Percentiles rank a stretch among this genome's conserved stretches.
Conservation (phyloP, 2,329 filamentous ascomycete species). For the Aureobasidium sp. region DNA sequence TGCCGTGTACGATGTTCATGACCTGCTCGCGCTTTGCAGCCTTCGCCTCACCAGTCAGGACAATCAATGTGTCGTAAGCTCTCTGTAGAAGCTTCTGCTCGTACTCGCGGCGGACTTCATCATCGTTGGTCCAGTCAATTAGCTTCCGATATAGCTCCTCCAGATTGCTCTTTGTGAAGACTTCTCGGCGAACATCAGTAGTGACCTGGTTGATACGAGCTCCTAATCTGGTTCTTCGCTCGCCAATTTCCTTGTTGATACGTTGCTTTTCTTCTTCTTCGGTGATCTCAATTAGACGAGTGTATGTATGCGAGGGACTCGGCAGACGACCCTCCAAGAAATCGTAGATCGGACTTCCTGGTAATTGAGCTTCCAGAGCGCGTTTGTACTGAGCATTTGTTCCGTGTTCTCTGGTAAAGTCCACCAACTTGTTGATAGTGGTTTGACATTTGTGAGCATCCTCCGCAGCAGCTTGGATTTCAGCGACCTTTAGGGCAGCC, state of each 20-base stretch:
- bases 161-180: constrained; percentile 68
- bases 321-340: constrained; percentile 78
- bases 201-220: constrained; percentile 79
- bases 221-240: constrained; percentile 79
- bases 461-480: constrained; percentile 61
- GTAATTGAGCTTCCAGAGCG: constrained; percentile 69
- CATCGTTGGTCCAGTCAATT: constrained; percentile 85
- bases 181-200: constrained; percentile 77
- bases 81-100: constrained; percentile 85
- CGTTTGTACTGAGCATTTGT: constrained; percentile 66
- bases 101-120: constrained; percentile 72
- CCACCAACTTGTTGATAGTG: constrained; percentile 71
- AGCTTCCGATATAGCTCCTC: constrained; percentile 73
- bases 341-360: constrained; percentile 71
- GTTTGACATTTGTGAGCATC: constrained; percentile 53
- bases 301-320: constrained; percentile 72
- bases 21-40: constrained; percentile 63
- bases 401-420: constrained; percentile 65
- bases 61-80: constrained; percentile 69
- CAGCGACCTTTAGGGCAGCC: constrained; percentile 65
- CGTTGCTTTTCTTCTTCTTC: constrained; percentile 82
- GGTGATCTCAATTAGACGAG: constrained; percentile 71
- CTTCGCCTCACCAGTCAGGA: constrained; percentile 63
- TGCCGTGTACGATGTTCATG: constrained; percentile 71
- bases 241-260: constrained; percentile 84